Base-by-base conservation (phyloP, 2,329 filamentous ascomycete species). In the Botrytis byssoidea region DNA sequence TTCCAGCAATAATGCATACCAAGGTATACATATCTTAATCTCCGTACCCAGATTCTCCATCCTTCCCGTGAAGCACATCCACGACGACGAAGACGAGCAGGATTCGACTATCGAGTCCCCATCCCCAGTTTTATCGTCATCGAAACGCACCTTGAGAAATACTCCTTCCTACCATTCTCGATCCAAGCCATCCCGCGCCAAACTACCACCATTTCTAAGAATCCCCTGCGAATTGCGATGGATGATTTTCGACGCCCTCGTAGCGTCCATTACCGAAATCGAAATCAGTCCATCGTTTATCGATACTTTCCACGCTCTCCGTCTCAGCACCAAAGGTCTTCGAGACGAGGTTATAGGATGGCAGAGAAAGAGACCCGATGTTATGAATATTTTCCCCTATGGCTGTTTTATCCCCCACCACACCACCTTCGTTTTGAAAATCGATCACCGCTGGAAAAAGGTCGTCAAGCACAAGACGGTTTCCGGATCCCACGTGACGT, bases 241-340 rank as follows among this genome's bases (percentile, higher is more conserved):
- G 66, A 44, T 32, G 10, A 14, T 69, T 5, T 57, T 69, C 48
- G 66, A 69, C 20, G 18, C 29, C n/a, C 48, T 69, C 1, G n/a
- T 69, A 10, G 48, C 66, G 9, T 32, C 14, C 0, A 42, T 16
- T 9, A 32, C 37, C 14, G n/a, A 69, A 6, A 69, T 69, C 55
- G 66, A 69, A 8, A 69, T 69, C 4, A 42, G 37, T 32, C 66
- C 66, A 5, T 69, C 37, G 4, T 57, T 37, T 6, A 57, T 69
- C 10, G 51, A 69, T 32, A 9, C 35, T 10, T 69, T 69, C 66
- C 66, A 69, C 6, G 66, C 66, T 6, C 48, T 69, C 0, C 66
- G 66, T 2, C 48, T 69, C 48, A 69, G 18, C 48, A 42, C 66
- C 18, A 69, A 69, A 57, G 35, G 48, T 18, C 66, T 69, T 22